Evolutionary conservation across 2,329 filamentous ascomycete species (phyloP).

Genomic region (Fusarium circinatum): DNA sequence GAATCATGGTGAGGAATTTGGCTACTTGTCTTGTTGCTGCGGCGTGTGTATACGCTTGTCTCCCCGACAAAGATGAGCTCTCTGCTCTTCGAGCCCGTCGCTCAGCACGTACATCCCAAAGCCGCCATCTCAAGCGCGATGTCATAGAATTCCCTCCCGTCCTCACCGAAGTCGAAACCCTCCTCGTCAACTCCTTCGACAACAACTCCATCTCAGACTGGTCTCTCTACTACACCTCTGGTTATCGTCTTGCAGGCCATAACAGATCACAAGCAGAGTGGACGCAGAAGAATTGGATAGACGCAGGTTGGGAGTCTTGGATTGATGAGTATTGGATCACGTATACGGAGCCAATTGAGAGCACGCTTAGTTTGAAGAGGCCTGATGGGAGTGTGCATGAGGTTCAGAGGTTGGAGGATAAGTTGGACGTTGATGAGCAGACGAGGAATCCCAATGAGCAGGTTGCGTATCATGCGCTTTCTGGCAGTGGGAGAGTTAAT

Average conservation of each 20-base stretch:
- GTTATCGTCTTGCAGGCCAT: slow-evolving; percentile 29
- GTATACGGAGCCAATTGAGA: slow-evolving; percentile 33
- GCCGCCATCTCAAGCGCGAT: slow-evolving; percentile 16
- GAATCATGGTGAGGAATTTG: slow-evolving; percentile 21
- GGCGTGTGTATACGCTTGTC: slow-evolving; percentile 29
- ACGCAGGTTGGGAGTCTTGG: slow-evolving; percentile 30
- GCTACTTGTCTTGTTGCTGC: slow-evolving; percentile 19
- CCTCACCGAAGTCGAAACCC: slow-evolving; percentile 2
- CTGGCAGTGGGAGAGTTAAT: background rate
- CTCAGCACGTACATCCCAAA: background rate
- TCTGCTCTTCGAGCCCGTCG: slow-evolving; percentile 9
- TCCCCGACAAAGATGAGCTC: slow-evolving; percentile 26
- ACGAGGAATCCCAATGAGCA: slow-evolving; percentile 18
- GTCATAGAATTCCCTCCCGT: slow-evolving; percentile 1
- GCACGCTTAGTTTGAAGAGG: slow-evolving; percentile 20
- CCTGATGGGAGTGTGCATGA: slow-evolving; percentile 21
- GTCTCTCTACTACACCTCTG: slow-evolving; percentile 35
- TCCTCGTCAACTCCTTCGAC: slow-evolving; percentile 31
- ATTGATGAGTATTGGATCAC: slow-evolving; percentile 37
- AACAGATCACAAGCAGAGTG: slow-evolving; percentile 33
- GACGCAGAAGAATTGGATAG: slow-evolving; percentile 35
- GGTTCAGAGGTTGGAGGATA: slow-evolving; percentile 30
- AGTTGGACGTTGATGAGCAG: slow-evolving; percentile 24
- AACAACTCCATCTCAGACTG: slow-evolving; percentile 28
- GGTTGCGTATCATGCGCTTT: slow-evolving; percentile 16